phyloP scores from a whole-genome alignment of 345 rosid species.

The Populus euphratica region DNA sequence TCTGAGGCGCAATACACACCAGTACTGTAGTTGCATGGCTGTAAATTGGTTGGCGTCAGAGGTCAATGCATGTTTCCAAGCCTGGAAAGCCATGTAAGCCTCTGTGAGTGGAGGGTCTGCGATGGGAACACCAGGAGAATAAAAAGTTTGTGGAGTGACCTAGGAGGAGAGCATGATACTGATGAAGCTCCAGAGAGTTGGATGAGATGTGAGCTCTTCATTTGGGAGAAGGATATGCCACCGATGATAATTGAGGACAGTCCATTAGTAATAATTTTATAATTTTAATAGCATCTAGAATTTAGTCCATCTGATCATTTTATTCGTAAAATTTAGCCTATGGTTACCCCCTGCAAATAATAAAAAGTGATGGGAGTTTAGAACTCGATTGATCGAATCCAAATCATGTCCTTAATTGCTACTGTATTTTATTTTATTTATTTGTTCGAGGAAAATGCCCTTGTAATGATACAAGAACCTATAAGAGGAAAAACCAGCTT shows the following conservation, averaged over 20 bases:
- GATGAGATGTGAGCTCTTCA: constrained; percentile 18
- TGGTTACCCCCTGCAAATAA: too few relatives aligned
- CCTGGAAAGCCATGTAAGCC: constrained; percentile 69
- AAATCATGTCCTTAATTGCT: too few relatives aligned
- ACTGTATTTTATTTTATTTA: too few relatives aligned
- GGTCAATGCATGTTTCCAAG: constrained; percentile 64
- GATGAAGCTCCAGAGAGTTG: constrained; percentile 15
- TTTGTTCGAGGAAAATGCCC: too few relatives aligned
- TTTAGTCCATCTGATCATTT: not conserved
- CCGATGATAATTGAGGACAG: not conserved
- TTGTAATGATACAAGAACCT: too few relatives aligned
- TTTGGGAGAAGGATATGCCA: constrained; percentile 4
- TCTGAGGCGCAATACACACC: constrained; percentile 77
- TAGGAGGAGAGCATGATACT: constrained; percentile 12
- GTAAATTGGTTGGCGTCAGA: constrained; percentile 69
- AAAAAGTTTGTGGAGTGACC: constrained; percentile 23
- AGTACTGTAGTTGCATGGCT: constrained; percentile 63
- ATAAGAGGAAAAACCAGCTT: too few relatives aligned
- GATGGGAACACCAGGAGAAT: constrained; percentile 20
- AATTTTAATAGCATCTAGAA: not conserved
- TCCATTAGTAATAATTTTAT: not conserved
- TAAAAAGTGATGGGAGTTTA: too few relatives aligned
- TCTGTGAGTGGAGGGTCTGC: constrained; percentile 52
- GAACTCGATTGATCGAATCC: too few relatives aligned
- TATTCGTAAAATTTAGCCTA: too few relatives aligned